Conservation (phyloP, 305 asterid species). For the Fraxinus albicans region DNA sequence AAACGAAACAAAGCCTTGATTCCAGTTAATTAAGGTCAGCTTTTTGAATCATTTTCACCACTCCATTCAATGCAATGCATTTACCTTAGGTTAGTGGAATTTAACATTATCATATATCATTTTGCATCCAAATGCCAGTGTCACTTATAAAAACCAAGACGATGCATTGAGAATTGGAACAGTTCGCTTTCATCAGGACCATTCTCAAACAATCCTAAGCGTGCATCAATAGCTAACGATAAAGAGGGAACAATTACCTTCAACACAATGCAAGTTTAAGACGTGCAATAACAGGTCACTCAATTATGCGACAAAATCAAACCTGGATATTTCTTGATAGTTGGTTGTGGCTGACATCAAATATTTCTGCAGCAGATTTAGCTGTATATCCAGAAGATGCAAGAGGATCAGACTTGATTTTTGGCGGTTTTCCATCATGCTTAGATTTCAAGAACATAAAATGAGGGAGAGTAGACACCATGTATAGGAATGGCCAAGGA, state of each 20-base stretch:
- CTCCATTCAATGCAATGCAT: background rate
- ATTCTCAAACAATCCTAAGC: background rate
- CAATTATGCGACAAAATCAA: background rate
- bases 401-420: constrained; percentile 35
- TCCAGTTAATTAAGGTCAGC: background rate
- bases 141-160: background rate
- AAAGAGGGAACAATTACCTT: background rate
- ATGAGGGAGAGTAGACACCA: constrained; percentile 49
- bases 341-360: constrained; percentile 29
- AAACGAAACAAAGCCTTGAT: background rate
- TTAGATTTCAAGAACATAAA: constrained; percentile 42
- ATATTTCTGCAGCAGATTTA: constrained; percentile 18
- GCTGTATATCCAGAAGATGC: constrained; percentile 41
- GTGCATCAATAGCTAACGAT: background rate
- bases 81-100: background rate
- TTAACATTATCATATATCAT: background rate
- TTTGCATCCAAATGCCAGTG: background rate
- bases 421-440: constrained; percentile 45
- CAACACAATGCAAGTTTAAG: background rate
- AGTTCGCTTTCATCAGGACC: background rate
- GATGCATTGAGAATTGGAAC: background rate
- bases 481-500: constrained; percentile 44
- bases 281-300: background rate
- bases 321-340: constrained; percentile 37
- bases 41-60: background rate